These are phyloP conservation scores for Vanrija humicola DNA, from an alignment of 1,284 basidiomycete species.

Conservation along the genomic window DNA sequence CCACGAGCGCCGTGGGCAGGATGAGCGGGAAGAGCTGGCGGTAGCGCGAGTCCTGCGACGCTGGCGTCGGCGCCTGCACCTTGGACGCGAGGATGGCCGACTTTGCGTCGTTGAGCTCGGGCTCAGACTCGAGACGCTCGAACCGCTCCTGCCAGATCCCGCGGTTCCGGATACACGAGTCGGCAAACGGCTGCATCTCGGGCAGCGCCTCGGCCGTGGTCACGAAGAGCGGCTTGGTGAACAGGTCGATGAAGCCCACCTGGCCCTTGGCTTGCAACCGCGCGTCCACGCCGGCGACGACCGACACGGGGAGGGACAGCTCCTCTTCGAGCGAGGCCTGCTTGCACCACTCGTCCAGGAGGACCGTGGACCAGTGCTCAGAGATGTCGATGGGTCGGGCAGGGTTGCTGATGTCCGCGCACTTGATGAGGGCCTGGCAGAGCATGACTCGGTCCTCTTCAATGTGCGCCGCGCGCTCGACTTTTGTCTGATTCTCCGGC, in stretches of 20 bases:
- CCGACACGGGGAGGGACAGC: slow-evolving; percentile 69
- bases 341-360: slow-evolving; percentile 82
- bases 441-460: slow-evolving; percentile 62
- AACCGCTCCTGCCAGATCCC: slow-evolving; percentile 60
- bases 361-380: slow-evolving; percentile 80
- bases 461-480: too few relatives aligned
- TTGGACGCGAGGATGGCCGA: slow-evolving; percentile 13
- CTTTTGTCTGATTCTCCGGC: too few relatives aligned
- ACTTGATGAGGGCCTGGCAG: slow-evolving; percentile 90
- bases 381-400: slow-evolving; percentile 87
- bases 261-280: slow-evolving; percentile 73
- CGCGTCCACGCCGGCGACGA: slow-evolving; percentile 59
- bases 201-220: slow-evolving; percentile 68
- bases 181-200: slow-evolving; percentile 62
- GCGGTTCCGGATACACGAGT: slow-evolving; percentile 64
- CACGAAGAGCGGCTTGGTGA: slow-evolving; percentile 76
- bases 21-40: slow-evolving; percentile 49
- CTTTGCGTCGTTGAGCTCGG: slow-evolving; percentile 7
- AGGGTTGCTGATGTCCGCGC: slow-evolving; percentile 94
- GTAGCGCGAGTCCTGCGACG: slow-evolving; percentile 42
- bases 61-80: slow-evolving; percentile 29
- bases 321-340: slow-evolving; percentile 77
- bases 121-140: slow-evolving; percentile 46
- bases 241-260: slow-evolving; percentile 81
- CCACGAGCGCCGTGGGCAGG: slow-evolving; percentile 36